phyloP scores from a whole-genome alignment of 2,329 filamentous ascomycete species.

The Pseudomassariella vexata region DNA sequence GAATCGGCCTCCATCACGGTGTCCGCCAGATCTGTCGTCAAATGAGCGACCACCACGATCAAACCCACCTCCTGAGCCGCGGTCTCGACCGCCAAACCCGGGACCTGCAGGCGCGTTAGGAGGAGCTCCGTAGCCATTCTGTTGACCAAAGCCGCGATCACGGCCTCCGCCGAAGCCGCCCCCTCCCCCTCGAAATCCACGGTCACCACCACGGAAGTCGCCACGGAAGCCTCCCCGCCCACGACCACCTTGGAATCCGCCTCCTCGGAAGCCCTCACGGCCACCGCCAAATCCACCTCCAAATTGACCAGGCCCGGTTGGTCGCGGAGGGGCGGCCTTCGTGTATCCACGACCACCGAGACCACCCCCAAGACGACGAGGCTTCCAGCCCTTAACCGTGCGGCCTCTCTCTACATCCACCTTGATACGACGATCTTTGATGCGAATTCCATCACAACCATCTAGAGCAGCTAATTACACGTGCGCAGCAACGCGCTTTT shows the following conservation, averaged over 20 bases:
- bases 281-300: conserved; percentile 52
- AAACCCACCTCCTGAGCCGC: conserved; percentile 47
- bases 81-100: conserved; percentile 40
- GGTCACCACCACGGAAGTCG: conserved; percentile 50
- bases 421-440: conserved; percentile 86
- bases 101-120: conserved; percentile 59
- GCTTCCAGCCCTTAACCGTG: conserved; percentile 90
- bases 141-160: conserved; percentile 35
- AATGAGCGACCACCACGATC: conserved; percentile 51
- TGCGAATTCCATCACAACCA: conserved; percentile 76
- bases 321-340: conserved; percentile 68
- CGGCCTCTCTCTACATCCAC: conserved; percentile 95
- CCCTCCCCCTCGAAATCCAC: conserved; percentile 48
- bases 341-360: conserved; percentile 91
- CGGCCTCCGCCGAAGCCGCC: conserved; percentile 41
- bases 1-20: conserved; percentile 38
- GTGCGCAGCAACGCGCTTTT: conserved; percentile 54
- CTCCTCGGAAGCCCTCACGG: conserved; percentile 50
- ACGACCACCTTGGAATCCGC: conserved; percentile 46
- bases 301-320: conserved; percentile 56
- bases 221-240: conserved; percentile 36
- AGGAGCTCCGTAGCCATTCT: conserved; percentile 46
- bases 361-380: conserved; percentile 84
- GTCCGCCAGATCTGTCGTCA: conserved; percentile 51
- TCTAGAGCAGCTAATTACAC: conserved; percentile 80